Conservation (phyloP, 768 basidiomycete genomes). For the Mycena rebaudengoi region DNA sequence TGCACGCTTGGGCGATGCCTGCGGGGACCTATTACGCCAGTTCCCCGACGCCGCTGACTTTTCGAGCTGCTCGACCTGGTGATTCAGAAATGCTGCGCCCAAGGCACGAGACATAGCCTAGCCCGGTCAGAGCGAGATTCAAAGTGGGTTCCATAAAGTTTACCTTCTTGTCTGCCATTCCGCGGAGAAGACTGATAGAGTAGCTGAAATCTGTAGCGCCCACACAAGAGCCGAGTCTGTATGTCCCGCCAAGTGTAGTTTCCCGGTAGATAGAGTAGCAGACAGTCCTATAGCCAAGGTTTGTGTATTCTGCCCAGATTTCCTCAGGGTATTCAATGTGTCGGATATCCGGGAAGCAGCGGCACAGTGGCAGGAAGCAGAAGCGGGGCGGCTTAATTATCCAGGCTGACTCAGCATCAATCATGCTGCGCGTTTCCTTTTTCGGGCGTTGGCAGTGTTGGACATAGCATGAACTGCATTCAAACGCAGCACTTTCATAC, state of each 20-base stretch:
- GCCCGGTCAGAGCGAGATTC: not conserved
- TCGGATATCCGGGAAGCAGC: not conserved
- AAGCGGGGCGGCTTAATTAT: conserved; percentile 5
- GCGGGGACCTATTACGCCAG: conserved; percentile 58
- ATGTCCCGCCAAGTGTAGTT: not conserved
- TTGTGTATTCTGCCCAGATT: not conserved
- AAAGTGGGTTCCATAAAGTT: not conserved
- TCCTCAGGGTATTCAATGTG: not conserved
- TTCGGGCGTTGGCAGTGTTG: not conserved
- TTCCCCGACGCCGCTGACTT: conserved; percentile 70
- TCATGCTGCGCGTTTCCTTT: conserved; percentile 22
- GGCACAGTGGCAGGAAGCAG: not conserved
- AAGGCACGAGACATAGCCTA: conserved; percentile 87
- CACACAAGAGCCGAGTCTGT: not conserved
- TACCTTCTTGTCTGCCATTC: conserved; percentile 46
- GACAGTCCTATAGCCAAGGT: not conserved
- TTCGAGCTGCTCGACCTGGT: conserved; percentile 90
- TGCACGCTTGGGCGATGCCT: conserved; percentile 36
- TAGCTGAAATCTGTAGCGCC: not conserved
- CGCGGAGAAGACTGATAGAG: not conserved
- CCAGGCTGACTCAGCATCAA: not conserved
- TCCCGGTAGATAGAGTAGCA: not conserved
- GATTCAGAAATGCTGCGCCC: conserved; percentile 86
- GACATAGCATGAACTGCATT: not conserved
- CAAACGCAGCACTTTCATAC: not conserved